Conservation (phyloP, 345 rosid species). For the Iberis pinnata region DNA sequence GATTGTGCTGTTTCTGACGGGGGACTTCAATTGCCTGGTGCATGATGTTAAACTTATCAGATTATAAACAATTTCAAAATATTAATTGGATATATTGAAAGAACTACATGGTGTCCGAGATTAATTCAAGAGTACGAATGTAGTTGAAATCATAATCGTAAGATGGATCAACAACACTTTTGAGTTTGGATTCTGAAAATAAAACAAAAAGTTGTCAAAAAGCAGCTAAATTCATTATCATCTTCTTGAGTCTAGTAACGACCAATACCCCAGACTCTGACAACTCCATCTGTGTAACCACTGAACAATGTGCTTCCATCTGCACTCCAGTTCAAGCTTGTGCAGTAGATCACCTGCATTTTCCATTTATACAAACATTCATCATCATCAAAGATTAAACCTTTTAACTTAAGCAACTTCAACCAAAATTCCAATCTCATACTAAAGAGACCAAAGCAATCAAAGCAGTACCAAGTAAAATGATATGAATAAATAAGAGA, state of each 20-base stretch:
- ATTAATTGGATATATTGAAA: too few species aligned
- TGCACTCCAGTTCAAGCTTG: slow-evolving; percentile 77
- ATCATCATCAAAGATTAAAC: not conserved
- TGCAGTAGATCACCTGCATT: slow-evolving; percentile 69
- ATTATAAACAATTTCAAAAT: too few species aligned
- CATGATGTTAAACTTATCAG: too few species aligned
- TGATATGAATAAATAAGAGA: not conserved
- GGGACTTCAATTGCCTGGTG: too few species aligned
- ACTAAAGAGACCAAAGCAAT: too few species aligned
- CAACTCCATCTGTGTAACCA: slow-evolving; percentile 80
- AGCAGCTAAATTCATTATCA: slow-evolving; percentile 1
- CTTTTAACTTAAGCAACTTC: not conserved
- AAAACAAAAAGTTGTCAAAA: not conserved
- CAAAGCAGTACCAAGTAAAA: not conserved
- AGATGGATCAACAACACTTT: too few species aligned
- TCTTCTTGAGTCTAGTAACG: slow-evolving; percentile 37
- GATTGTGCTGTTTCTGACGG: slow-evolving; percentile 63
- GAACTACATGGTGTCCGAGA: too few species aligned
- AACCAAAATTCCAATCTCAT: not conserved
- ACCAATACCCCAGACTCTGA: slow-evolving; percentile 88
- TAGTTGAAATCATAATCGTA: too few species aligned
- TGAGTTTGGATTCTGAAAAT: too few species aligned
- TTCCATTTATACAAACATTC: not conserved
- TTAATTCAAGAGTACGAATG: too few species aligned
- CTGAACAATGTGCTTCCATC: slow-evolving; percentile 89